A percentile compares a stretch with the other conserved stretches of the same genome.
phyloP scores from a whole-genome alignment of 1,284 basidiomycete genomes.

The Coriolopsis trogii region DNA sequence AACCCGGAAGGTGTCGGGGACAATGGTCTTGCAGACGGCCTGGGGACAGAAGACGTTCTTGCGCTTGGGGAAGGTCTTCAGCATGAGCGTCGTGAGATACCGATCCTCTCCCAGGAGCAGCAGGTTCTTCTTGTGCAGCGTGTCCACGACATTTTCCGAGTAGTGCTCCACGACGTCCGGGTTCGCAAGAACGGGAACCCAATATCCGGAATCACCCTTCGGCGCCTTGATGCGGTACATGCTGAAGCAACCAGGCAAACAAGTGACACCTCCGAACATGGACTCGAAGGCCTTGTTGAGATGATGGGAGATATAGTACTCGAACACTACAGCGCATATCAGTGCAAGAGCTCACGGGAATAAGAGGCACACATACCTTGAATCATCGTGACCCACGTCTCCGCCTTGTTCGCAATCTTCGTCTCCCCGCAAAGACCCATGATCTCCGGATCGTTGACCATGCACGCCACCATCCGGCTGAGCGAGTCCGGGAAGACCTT shows the following conservation, averaged over 20 bases:
- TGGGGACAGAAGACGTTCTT: slow-evolving; percentile 99
- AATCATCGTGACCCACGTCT: slow-evolving; percentile 98
- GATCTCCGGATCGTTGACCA: slow-evolving; percentile 95
- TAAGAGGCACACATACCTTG: slow-evolving; percentile 68
- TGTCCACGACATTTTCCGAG: slow-evolving; percentile 97
- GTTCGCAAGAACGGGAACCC: slow-evolving; percentile 98
- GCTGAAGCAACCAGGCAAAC: slow-evolving; percentile 98
- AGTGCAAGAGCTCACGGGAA: neutral
- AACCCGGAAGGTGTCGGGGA: slow-evolving; percentile 94
- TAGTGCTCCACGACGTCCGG: slow-evolving; percentile 98
- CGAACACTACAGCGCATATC: slow-evolving; percentile 77
- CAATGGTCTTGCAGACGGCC: slow-evolving; percentile 97
- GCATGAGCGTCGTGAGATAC: slow-evolving; percentile 93
- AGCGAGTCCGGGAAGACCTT: slow-evolving; percentile 96
- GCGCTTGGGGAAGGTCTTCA: slow-evolving; percentile 98
- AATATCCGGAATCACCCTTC: slow-evolving; percentile 91
- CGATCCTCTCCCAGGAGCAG: slow-evolving; percentile 98
- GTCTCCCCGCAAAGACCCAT: slow-evolving; percentile 99
- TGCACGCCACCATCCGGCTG: slow-evolving; percentile 90
- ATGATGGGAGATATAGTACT: slow-evolving; percentile 99
- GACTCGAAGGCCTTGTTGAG: slow-evolving; percentile 99
- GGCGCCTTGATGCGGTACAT: slow-evolving; percentile 99
- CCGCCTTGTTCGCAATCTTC: slow-evolving; percentile 98
- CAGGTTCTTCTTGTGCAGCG: slow-evolving; percentile 99
- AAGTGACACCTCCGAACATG: slow-evolving; percentile 99